These are phyloP conservation scores for Sonneratia alba DNA, from an alignment of 345 rosid species.

Conservation along the genomic window DNA sequence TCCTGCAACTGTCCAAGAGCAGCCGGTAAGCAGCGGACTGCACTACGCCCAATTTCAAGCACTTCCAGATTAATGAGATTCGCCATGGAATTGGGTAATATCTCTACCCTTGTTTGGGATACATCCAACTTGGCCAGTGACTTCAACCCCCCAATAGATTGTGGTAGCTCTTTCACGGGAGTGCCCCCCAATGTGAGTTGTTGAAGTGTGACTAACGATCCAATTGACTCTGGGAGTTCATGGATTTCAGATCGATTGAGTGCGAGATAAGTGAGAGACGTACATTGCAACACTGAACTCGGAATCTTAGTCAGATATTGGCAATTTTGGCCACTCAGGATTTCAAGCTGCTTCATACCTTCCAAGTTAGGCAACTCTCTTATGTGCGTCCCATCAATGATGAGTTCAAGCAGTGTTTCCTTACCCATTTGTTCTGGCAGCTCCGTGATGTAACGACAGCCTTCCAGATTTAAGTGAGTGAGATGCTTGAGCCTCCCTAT, in stretches of 20 bases:
- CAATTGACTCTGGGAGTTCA: background rate
- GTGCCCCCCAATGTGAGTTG: background rate
- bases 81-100: background rate
- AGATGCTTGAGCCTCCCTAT: background rate
- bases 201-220: background rate
- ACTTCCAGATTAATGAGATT: background rate
- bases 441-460: background rate
- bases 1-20: background rate
- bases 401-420: background rate
- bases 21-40: background rate
- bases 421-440: background rate
- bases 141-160: background rate
- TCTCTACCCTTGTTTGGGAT: background rate
- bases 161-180: background rate
- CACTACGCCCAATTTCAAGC: background rate
- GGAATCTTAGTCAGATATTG: background rate
- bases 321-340: background rate
- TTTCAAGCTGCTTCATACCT: constrained; percentile 3
- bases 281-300: background rate
- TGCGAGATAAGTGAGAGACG: background rate
- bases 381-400: background rate
- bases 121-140: background rate
- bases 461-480: background rate
- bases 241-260: background rate
- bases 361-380: background rate